These are phyloP conservation scores for Vanrija sp. DNA, from an alignment of 1,284 basidiomycete genomes.

Conservation along the genomic window DNA sequence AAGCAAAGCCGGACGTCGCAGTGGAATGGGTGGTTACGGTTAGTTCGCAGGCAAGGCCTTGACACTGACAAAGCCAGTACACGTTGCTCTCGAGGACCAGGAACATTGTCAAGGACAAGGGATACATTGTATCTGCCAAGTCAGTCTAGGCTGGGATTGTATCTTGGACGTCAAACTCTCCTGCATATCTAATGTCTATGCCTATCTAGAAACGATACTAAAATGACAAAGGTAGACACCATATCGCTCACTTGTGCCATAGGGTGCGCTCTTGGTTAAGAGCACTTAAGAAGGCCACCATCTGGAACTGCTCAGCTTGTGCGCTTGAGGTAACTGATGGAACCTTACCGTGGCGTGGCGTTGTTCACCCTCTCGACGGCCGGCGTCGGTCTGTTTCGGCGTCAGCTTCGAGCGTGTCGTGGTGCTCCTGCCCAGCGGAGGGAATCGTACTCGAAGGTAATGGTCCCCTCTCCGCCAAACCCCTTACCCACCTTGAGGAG, in stretches of 20 bases:
- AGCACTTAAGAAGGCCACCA: constrained; percentile 54
- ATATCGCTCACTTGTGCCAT: background rate
- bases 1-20: constrained; percentile 19
- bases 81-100: constrained; percentile 42
- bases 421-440: too few species aligned
- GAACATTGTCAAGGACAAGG: constrained; percentile 47
- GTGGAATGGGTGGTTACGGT: constrained; percentile 47
- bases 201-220: too few species aligned
- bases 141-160: background rate
- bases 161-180: too few species aligned
- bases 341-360: constrained; percentile 70
- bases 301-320: constrained; percentile 42
- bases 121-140: constrained; percentile 11
- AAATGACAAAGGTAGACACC: background rate
- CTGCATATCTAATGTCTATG: too few species aligned
- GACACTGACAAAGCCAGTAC: constrained; percentile 25
- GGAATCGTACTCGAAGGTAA: too few species aligned
- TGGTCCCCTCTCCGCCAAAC: too few species aligned
- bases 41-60: constrained; percentile 14
- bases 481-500: constrained; percentile 58
- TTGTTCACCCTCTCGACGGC: constrained; percentile 64
- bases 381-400: constrained; percentile 57
- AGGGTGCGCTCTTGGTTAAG: constrained; percentile 23
- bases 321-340: too few species aligned
- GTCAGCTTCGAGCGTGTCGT: background rate